Evolutionary conservation across 1,139 yeast species (phyloP).

Genomic region (Zygosaccharomyces pseudobailii): DNA sequence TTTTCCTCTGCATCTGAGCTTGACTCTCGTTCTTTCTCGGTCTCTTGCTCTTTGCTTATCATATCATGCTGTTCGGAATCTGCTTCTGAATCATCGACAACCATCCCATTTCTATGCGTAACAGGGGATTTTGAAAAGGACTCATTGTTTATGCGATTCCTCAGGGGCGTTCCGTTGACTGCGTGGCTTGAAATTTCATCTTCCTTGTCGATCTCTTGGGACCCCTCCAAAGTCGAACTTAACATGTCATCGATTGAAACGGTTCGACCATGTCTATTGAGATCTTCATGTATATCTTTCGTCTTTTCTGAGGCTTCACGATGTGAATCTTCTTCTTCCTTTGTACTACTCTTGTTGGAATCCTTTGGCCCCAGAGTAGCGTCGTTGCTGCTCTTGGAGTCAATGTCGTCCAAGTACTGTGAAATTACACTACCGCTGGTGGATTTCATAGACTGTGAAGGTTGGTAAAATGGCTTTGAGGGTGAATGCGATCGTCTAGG

Average conservation of each 20-base stretch:
- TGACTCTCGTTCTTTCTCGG: background rate
- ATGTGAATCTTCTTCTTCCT: background rate
- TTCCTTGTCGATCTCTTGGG: background rate
- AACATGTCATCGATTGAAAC: conserved; percentile 30
- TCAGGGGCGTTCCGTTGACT: conserved; percentile 46
- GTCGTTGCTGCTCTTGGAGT: background rate
- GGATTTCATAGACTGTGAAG: conserved; percentile 6
- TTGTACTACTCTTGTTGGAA: conserved; percentile 1
- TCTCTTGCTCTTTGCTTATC: background rate
- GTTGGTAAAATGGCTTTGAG: conserved; percentile 1
- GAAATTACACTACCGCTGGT: conserved; percentile 13
- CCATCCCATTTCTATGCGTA: conserved; percentile 13
- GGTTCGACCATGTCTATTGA: conserved; percentile 16
- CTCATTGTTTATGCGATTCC: conserved; percentile 60
- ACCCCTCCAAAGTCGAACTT: conserved; percentile 28
- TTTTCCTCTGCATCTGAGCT: background rate
- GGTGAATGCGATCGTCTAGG: conserved; percentile 11
- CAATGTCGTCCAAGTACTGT: conserved; percentile 10
- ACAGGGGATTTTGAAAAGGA: conserved; percentile 13
- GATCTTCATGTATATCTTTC: background rate
- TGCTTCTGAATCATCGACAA: conserved; percentile 5
- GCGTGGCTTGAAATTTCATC: conserved; percentile 1
- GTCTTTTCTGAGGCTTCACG: background rate
- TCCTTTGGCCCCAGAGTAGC: background rate
- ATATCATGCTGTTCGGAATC: background rate